A percentile compares a stretch with the other conserved stretches of the same genome.
Conservation (phyloP, 2,329 filamentous ascomycete genomes). For the Neofusicoccum parvum region DNA sequence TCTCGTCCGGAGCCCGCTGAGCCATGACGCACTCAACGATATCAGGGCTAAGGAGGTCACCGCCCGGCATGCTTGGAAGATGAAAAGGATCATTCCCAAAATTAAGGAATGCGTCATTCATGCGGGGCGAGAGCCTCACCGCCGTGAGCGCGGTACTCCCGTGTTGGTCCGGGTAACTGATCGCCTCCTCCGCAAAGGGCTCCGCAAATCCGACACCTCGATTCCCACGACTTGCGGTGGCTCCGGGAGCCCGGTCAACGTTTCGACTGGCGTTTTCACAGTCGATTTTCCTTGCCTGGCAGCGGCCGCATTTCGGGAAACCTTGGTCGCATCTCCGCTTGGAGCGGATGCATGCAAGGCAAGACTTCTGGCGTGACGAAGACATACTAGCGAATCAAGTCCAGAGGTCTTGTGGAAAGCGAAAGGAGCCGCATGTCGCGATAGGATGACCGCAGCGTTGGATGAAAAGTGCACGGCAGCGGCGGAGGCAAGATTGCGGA, state of each 20-base stretch:
- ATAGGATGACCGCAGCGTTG: neutral
- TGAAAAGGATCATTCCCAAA: slow-evolving; percentile 25
- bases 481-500: neutral
- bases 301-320: slow-evolving; percentile 25
- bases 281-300: slow-evolving; percentile 21
- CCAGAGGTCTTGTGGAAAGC: no score
- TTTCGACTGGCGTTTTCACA: slow-evolving; percentile 23
- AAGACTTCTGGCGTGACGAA: slow-evolving; percentile 25
- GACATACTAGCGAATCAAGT: neutral
- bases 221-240: neutral
- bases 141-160: neutral
- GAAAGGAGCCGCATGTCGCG: no score
- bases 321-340: slow-evolving; percentile 26
- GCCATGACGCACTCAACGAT: slow-evolving; percentile 14
- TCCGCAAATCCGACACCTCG: neutral
- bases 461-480: neutral
- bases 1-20: neutral
- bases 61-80: slow-evolving; percentile 6
- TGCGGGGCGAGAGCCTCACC: neutral
- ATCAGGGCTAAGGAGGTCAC: neutral
- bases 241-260: neutral
- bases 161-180: neutral
- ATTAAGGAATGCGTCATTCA: slow-evolving; percentile 19
- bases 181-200: neutral
- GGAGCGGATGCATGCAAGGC: slow-evolving; percentile 24